Base-by-base conservation (phyloP, 116 monocot species). In the Dioscorea cayenensis region DNA sequence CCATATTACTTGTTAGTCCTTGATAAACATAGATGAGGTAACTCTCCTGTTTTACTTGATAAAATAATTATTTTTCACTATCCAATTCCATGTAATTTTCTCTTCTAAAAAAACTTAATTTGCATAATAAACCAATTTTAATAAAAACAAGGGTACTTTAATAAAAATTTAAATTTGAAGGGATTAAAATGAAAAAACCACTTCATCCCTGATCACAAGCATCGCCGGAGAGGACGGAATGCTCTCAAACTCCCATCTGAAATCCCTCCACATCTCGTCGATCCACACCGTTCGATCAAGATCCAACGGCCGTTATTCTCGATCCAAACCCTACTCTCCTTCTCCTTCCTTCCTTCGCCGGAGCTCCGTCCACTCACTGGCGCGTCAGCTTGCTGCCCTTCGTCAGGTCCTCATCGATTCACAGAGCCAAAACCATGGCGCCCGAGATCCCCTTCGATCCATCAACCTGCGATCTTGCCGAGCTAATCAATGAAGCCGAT, bases 401-500 rank as follows among this genome's bases (percentile, higher is more conserved):
- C 19, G 7, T 19, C 66, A 18, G 19, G 3, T n/a, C 68, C 20
- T 49, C 21, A 23, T 18, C 43, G 23, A 32, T 11, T 6, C 49
- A 43, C 18, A 19, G 55, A 55, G n/a, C 55, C 5, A 16, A 16
- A 16, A 25, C 52, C 20, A 69, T 69, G 48, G 49, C 14, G 3
- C 28, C 52, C 28, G n/a, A 23, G 14, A 69, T 51, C 19, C 6
- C 69, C 28, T 7, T 6, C 67, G 55, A n/a, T 55, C 1, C 66
- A 36, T 17, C 25, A 22, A 36, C 6, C 12, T 18, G 68, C 51
- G 52, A 69, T 27, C 27, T 69, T 51, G 52, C 51, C 28, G 69
- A 69, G 69, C 52, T 69, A 20, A 2, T 63, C 77, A 71, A 76
- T 43, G 84, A 76, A 16, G 63, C 70, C 61, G 93, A 93, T 50